phyloP scores from a whole-genome alignment of 208 protist species.

The Crithidia thermophila region DNA sequence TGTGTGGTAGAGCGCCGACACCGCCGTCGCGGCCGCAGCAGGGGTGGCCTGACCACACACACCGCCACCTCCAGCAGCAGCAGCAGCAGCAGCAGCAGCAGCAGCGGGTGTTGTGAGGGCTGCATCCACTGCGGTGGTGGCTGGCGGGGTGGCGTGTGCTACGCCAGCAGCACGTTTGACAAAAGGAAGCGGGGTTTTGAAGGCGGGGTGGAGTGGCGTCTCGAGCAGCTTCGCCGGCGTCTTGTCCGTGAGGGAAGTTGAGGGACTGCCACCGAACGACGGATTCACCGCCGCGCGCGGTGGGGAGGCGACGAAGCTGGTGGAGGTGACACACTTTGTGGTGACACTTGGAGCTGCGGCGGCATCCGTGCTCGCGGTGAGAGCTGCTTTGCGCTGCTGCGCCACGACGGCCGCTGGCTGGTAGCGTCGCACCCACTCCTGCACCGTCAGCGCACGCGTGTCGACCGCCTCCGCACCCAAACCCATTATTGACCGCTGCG shows the following conservation, averaged over 20 bases:
- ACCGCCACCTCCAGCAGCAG: too few relatives aligned
- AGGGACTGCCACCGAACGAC: neutral
- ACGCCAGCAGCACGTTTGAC: neutral
- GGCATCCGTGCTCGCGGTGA: too few relatives aligned
- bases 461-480: constrained; percentile 16
- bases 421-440: constrained; percentile 27
- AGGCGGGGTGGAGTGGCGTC: neutral
- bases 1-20: constrained; percentile 24
- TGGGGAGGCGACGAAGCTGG: neutral
- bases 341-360: too few relatives aligned
- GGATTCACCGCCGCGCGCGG: neutral
- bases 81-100: constrained; percentile 4
- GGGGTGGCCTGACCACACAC: too few relatives aligned
- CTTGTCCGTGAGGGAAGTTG: neutral
- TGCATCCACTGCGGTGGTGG: neutral
- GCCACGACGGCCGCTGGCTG: constrained; percentile 22
- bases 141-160: neutral
- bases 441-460: constrained; percentile 18
- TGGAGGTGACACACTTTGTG: neutral
- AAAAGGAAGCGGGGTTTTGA: neutral
- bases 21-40: neutral
- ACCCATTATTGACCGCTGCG: constrained; percentile 11
- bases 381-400: constrained; percentile 12
- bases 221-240: constrained; percentile 1
- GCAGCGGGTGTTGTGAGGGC: neutral